Evolutionary conservation across 2,329 filamentous ascomycete genomes (phyloP).

Genomic region (Xylaria sp.): DNA sequence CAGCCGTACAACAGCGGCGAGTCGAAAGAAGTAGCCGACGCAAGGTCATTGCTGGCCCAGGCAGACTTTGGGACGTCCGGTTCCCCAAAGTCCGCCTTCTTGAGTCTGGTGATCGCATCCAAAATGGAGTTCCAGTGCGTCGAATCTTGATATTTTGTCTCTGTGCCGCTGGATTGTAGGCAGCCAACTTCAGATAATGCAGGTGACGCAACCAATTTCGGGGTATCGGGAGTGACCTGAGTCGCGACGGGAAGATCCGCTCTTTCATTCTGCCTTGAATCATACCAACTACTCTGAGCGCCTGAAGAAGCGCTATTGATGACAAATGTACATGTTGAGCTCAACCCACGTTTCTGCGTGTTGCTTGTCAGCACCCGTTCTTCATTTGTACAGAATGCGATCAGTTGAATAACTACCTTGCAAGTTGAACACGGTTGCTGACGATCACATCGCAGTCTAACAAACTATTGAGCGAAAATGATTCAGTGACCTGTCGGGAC

Average conservation of each 20-base stretch:
- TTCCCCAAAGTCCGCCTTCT: constrained; percentile 14
- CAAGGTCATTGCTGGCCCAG: background rate
- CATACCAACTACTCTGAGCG: constrained; percentile 19
- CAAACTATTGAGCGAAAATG: constrained; percentile 1
- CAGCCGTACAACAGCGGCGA: constrained; percentile 31
- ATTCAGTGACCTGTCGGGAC: background rate
- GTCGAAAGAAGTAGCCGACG: constrained; percentile 5
- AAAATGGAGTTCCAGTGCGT: constrained; percentile 23
- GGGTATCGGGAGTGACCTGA: background rate
- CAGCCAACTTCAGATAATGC: constrained; percentile 16
- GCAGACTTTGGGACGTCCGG: constrained; percentile 1
- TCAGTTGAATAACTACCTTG: too few species aligned
- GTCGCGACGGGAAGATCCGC: background rate
- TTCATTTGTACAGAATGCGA: too few species aligned
- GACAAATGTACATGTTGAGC: constrained; percentile 17
- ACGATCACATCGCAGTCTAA: constrained; percentile 22
- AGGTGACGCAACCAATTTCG: constrained; percentile 3
- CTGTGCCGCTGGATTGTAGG: constrained; percentile 17
- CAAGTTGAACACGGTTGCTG: constrained; percentile 22
- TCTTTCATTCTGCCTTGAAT: constrained; percentile 15
- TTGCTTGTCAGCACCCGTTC: background rate
- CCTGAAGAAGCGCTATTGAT: background rate
- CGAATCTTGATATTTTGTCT: constrained; percentile 21
- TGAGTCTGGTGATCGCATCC: constrained; percentile 20
- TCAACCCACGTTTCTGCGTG: constrained; percentile 18